These are phyloP conservation scores for Thyridium curvatum DNA, from an alignment of 2,329 filamentous ascomycete genomes.

Conservation along the genomic window DNA sequence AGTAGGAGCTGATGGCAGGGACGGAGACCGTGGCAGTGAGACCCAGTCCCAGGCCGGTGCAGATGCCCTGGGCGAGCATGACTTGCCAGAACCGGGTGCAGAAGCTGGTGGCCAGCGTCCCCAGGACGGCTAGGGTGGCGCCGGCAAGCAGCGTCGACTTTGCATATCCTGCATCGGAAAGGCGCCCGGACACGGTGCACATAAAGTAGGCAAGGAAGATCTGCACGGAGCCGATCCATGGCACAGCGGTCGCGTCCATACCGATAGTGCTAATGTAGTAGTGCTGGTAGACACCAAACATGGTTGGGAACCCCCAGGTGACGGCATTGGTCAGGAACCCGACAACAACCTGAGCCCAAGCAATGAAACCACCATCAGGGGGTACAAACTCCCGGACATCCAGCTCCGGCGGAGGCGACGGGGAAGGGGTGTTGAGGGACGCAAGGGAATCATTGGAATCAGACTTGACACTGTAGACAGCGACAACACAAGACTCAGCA, in stretches of 20 bases:
- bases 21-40: constrained; percentile 48
- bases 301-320: constrained; percentile 42
- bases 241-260: constrained; percentile 27
- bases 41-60: constrained; percentile 47
- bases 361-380: constrained; percentile 38
- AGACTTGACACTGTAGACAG: too few species aligned
- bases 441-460: not conserved
- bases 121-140: constrained; percentile 33
- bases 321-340: constrained; percentile 40
- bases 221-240: constrained; percentile 46
- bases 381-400: constrained; percentile 9
- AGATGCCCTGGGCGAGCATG: constrained; percentile 46
- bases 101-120: constrained; percentile 41
- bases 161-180: constrained; percentile 44
- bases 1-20: constrained; percentile 51
- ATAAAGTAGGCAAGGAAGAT: constrained; percentile 42
- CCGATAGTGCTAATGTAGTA: constrained; percentile 31
- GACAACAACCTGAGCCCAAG: constrained; percentile 45
- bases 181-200: constrained; percentile 39
- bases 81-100: constrained; percentile 44
- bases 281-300: constrained; percentile 43
- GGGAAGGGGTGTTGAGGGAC: not conserved
- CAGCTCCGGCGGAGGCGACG: not conserved
- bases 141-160: constrained; percentile 32
- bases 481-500: too few species aligned